Evolutionary conservation across 495 filamentous ascomycete species (phyloP).

Genomic region (Podospora fimiseda): DNA sequence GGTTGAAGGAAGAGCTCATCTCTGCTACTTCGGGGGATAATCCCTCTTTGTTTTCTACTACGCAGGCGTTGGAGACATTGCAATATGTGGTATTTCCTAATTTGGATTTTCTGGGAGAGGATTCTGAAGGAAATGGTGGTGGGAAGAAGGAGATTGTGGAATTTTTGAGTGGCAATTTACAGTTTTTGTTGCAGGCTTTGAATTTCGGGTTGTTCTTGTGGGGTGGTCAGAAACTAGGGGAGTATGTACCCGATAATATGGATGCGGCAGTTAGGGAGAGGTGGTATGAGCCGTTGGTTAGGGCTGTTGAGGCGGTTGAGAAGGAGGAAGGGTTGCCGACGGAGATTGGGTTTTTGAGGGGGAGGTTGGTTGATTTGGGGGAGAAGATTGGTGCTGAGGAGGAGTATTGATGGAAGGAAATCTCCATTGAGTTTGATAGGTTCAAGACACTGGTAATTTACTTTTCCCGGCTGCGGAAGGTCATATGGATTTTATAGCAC

Average conservation of each 20-base stretch:
- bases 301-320: slow-evolving; percentile 37
- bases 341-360: slow-evolving; percentile 33
- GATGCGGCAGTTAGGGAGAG: slow-evolving; percentile 43
- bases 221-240: slow-evolving; percentile 29
- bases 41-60: slow-evolving; percentile 53
- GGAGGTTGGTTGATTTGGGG: slow-evolving; percentile 27
- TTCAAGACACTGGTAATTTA: too few relatives aligned
- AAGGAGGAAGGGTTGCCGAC: slow-evolving; percentile 21
- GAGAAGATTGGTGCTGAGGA: neutral
- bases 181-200: slow-evolving; percentile 41
- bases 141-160: slow-evolving; percentile 25
- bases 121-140: slow-evolving; percentile 11
- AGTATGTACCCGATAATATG: slow-evolving; percentile 33
- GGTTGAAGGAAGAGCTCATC: slow-evolving; percentile 81
- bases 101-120: slow-evolving; percentile 23
- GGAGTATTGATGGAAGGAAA: too few relatives aligned
- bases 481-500: too few relatives aligned
- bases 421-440: too few relatives aligned
- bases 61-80: slow-evolving; percentile 41
- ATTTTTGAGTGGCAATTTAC: slow-evolving; percentile 31
- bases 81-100: slow-evolving; percentile 42
- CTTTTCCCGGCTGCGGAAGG: too few relatives aligned
- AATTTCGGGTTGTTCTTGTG: slow-evolving; percentile 49
- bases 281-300: slow-evolving; percentile 47
- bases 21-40: slow-evolving; percentile 28